These are phyloP conservation scores for Sporothrix brunneoviolacea DNA, from an alignment of 2,329 filamentous ascomycete genomes.

Conservation along the genomic window DNA sequence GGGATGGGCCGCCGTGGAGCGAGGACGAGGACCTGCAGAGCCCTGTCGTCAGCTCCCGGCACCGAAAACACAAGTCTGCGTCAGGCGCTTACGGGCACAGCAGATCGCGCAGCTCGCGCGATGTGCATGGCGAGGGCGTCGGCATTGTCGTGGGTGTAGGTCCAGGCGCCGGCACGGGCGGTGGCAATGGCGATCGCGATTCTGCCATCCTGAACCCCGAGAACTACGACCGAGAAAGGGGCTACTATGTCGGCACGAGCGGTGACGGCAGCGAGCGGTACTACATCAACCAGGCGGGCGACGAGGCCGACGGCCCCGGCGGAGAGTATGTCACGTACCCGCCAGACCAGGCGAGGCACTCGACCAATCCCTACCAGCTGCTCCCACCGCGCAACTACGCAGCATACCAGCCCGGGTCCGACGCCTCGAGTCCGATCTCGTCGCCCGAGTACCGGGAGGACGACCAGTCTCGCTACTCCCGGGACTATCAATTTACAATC, in stretches of 20 bases:
- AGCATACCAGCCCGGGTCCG: slow-evolving; percentile 46
- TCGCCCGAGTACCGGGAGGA: slow-evolving; percentile 53
- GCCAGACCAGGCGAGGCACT: slow-evolving; percentile 54
- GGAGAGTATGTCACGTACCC: slow-evolving; percentile 79
- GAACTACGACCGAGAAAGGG: slow-evolving; percentile 53
- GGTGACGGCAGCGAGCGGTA: slow-evolving; percentile 69
- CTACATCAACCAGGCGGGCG: slow-evolving; percentile 62
- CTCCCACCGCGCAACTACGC: slow-evolving; percentile 42
- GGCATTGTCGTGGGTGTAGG: neutral
- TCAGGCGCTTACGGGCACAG: slow-evolving; percentile 42
- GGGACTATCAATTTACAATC: slow-evolving; percentile 91
- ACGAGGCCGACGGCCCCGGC: slow-evolving; percentile 69
- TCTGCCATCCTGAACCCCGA: slow-evolving; percentile 39
- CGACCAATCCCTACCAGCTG: slow-evolving; percentile 41
- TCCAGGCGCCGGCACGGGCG: slow-evolving; percentile 1
- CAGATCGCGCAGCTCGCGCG: slow-evolving; percentile 41
- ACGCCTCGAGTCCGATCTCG: slow-evolving; percentile 51
- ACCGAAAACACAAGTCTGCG: slow-evolving; percentile 77
- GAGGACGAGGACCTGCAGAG: slow-evolving; percentile 94
- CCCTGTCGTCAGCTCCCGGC: slow-evolving; percentile 76
- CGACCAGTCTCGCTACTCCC: slow-evolving; percentile 75
- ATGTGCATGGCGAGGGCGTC: slow-evolving; percentile 18
- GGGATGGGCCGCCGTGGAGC: slow-evolving; percentile 85
- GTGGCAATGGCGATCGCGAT: neutral
- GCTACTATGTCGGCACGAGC: slow-evolving; percentile 60